Base-by-base conservation (phyloP, 805 yeast species). In the Lipomyces oligophaga region DNA sequence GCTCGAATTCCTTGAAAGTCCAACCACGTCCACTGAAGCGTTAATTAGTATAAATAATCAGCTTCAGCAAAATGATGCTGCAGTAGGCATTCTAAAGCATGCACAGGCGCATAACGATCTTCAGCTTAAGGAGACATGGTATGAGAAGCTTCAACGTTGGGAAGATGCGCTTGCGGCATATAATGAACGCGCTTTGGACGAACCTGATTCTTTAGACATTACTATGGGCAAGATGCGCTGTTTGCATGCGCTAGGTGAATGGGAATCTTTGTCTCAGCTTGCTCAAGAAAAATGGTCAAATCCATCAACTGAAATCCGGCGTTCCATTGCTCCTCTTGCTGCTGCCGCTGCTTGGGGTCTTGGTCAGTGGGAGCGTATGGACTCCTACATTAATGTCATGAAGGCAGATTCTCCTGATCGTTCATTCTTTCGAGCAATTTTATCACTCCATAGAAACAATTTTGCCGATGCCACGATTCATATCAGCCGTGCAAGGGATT, bases 331-430 rank as follows among this genome's bases (percentile, higher is more conserved):
- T 1, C 97, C 98, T 0, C 69, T 94, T 43, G 98, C 97, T 0
- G 98, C 98, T 0, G 97, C 97, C 2, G 97, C 98, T 1, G 87
- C 97, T 1, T 93, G 98, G 98, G 97, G 97, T 13, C 71, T 94
- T 34, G 90, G 90, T 1, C 93, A 86, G 61, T 94, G 98, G 98
- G 96, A 88, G 56, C 75, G 85, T 59, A 89, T 94, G 88, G 97
- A 86, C 60, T 78, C 84, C 5, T 93, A 88, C 59, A 89, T 90
- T 45, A 72, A 79, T 55, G 95, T 85, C 1, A 88, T 93, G 95
- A 86, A 86, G 57, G 71, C 79, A 2, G 96, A 87, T 52, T 85
- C 96, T 2, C 96, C 97, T 0, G 97, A 93, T 62, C 80, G 88
- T 49, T 90, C 96, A 1, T 94, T 93, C 65, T 93, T 90, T 72